A percentile compares a stretch with the other conserved stretches of the same genome.
Evolutionary conservation across 305 asterid species (phyloP).

Genomic region (Fraxinus velutina): DNA sequence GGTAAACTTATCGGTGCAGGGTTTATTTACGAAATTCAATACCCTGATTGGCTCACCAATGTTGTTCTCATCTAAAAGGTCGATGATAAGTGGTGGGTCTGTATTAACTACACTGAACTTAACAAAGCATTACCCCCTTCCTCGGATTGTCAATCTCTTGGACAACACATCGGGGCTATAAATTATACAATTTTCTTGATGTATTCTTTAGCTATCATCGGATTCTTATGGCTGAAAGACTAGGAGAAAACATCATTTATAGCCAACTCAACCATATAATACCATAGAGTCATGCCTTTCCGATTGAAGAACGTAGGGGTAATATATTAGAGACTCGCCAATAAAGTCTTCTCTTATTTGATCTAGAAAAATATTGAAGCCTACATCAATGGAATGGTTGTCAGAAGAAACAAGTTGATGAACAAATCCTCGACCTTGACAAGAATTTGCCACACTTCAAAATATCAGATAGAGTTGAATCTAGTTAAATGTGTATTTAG

Average conservation of each 20-base stretch:
- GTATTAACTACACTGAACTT: not conserved
- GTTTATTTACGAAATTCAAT: not conserved
- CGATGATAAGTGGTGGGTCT: not conserved
- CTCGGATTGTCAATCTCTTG: not conserved
- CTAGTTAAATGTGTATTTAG: not conserved
- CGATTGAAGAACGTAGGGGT: not conserved
- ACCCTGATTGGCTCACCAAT: not conserved
- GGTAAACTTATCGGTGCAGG: not conserved
- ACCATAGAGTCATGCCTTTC: not conserved
- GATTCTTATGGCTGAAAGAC: not conserved
- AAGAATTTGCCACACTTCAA: not conserved
- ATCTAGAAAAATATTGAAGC: not conserved
- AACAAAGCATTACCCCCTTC: not conserved
- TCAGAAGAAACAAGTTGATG: not conserved
- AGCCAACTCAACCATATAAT: not conserved
- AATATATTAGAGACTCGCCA: not conserved
- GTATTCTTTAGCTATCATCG: not conserved
- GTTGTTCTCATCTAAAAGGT: not conserved
- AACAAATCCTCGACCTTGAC: not conserved
- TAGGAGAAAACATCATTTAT: not conserved
- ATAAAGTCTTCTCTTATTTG: not conserved
- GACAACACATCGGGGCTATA: not conserved
- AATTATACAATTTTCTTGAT: not conserved
- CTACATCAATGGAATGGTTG: not conserved
- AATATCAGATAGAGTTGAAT: not conserved